Evolutionary conservation across 176 grass and related monocot genomes (phyloP).

Genomic region (Phyllostachys edulis): DNA sequence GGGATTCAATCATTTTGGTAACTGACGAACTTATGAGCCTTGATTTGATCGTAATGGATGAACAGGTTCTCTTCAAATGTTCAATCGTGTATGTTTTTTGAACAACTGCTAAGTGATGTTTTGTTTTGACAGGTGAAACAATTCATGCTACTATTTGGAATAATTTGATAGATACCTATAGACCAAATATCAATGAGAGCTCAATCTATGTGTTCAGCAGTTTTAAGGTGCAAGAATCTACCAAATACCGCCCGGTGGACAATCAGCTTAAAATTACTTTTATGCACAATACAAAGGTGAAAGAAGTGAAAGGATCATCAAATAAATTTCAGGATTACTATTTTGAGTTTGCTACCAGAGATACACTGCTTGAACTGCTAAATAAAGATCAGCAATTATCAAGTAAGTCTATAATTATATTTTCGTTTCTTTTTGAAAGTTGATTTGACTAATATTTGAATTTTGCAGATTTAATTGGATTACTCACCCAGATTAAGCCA

Average conservation of each 20-base stretch:
- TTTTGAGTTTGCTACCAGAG: no score
- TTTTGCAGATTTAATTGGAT: background rate
- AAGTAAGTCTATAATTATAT: background rate
- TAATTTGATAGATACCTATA: background rate
- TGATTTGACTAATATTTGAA: no score
- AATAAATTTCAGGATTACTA: background rate
- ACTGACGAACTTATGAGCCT: no score
- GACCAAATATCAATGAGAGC: background rate
- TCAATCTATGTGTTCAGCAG: background rate
- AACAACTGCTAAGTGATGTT: no score
- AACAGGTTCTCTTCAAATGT: no score
- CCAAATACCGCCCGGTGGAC: background rate
- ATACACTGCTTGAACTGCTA: background rate
- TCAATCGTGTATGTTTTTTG: no score
- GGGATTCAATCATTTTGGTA: no score
- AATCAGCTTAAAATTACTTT: background rate
- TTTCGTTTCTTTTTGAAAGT: background rate
- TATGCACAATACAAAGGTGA: conserved; percentile 1
- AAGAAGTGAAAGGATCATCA: background rate
- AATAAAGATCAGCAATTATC: background rate
- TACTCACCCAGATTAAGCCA: background rate
- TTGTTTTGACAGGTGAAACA: no score
- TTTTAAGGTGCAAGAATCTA: background rate
- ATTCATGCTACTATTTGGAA: background rate
- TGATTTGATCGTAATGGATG: no score